Percentiles rank a stretch among this genome's conserved stretches.
phyloP scores from a whole-genome alignment of 352 stramenopile genomes.

The Phytophthora sansomeana region DNA sequence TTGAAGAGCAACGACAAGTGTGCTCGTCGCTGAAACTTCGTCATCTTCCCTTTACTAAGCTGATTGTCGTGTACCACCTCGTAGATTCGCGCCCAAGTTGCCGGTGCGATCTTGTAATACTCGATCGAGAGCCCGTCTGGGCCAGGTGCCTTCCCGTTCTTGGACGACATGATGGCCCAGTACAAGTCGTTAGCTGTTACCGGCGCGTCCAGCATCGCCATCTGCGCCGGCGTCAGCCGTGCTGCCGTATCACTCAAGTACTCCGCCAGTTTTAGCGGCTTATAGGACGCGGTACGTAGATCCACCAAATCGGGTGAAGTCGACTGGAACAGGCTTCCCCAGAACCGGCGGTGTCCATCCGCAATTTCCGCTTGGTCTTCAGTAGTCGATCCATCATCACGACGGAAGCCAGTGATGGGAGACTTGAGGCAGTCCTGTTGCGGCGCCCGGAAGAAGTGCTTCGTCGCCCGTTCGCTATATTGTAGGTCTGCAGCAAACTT shows the following conservation, averaged over 20 bases:
- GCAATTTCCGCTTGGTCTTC: too few relatives aligned
- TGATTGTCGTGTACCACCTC: conserved; percentile 21
- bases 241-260: conserved; percentile 1
- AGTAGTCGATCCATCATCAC: too few relatives aligned
- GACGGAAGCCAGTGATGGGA: too few relatives aligned
- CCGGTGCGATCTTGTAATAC: conserved; percentile 17
- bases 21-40: conserved; percentile 9
- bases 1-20: conserved; percentile 27
- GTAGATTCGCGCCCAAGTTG: conserved; percentile 17
- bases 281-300: background rate
- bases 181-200: conserved; percentile 12
- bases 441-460: too few relatives aligned
- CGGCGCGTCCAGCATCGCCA: background rate
- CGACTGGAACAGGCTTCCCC: too few relatives aligned
- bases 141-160: too few relatives aligned
- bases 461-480: too few relatives aligned
- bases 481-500: too few relatives aligned
- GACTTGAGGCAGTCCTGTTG: too few relatives aligned
- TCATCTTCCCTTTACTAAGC: conserved; percentile 10
- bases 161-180: conserved; percentile 19
- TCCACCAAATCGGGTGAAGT: too few relatives aligned
- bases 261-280: background rate
- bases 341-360: too few relatives aligned
- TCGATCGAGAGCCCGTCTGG: conserved; percentile 17
- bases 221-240: background rate